Conservation (phyloP, 129 eudicot genomes). For the Lactuca saligna region DNA sequence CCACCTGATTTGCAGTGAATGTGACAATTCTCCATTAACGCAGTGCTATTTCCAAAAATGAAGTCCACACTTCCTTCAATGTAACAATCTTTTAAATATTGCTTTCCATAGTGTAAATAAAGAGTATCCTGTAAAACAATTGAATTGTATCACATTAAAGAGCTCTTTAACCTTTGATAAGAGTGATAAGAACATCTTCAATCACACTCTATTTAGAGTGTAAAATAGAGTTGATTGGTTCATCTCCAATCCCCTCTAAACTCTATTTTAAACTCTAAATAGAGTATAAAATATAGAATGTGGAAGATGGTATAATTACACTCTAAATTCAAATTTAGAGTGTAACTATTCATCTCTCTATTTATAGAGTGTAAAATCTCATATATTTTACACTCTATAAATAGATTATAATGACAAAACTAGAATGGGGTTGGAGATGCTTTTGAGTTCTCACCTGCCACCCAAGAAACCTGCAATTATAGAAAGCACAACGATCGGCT, state of each 20-base stretch:
- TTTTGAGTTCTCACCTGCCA: constrained; percentile 60
- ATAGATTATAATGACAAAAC: too few relatives aligned
- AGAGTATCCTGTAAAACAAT: constrained; percentile 62
- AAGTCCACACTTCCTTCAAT: constrained; percentile 97
- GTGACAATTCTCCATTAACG: constrained; percentile 92
- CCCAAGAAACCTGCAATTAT: constrained; percentile 87
- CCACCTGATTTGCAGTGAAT: constrained; percentile 93
- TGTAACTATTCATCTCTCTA: too few relatives aligned
- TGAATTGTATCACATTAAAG: background rate
- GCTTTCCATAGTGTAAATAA: constrained; percentile 87
- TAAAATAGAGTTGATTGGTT: too few relatives aligned
- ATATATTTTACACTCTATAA: too few relatives aligned
- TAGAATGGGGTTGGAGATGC: too few relatives aligned
- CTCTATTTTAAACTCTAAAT: too few relatives aligned
- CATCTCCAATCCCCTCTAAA: too few relatives aligned
- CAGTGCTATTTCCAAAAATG: constrained; percentile 95
- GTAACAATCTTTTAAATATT: constrained; percentile 84
- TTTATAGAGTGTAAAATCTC: too few relatives aligned
- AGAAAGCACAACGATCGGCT: constrained; percentile 86
- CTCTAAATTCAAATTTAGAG: too few relatives aligned
- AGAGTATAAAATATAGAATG: too few relatives aligned
- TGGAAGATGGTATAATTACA: too few relatives aligned
- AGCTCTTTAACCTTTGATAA: background rate
- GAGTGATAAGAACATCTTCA: background rate
- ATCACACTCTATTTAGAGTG: too few relatives aligned